Percentiles rank a stretch among this genome's conserved stretches.
These are phyloP conservation scores for Botryotinia globosa DNA, from an alignment of 2,329 filamentous ascomycete species.

Conservation along the genomic window DNA sequence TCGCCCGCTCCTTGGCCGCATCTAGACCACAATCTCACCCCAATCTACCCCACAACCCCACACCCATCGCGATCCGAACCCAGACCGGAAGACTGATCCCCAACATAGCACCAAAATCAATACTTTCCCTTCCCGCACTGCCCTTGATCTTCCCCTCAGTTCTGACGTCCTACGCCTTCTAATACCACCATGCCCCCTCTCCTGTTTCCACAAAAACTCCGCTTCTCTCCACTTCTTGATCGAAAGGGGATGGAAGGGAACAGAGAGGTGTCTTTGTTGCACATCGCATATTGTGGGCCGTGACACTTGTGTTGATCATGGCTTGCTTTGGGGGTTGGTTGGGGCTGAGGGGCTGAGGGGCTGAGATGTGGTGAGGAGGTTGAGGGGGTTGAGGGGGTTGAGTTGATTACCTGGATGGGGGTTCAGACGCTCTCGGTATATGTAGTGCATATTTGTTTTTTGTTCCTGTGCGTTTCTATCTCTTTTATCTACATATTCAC, in stretches of 20 bases:
- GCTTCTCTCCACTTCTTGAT: conserved; percentile 3
- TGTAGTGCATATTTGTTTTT: neutral
- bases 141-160: neutral
- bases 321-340: neutral
- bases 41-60: conserved; percentile 13
- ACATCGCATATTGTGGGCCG: conserved; percentile 12
- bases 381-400: neutral
- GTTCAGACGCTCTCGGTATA: neutral
- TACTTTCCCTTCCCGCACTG: neutral
- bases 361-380: neutral
- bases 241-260: neutral
- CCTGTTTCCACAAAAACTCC: conserved; percentile 8
- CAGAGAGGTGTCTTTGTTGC: neutral
- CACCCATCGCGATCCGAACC: neutral
- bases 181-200: neutral
- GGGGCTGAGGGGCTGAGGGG: neutral
- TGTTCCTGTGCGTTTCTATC: neutral
- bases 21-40: neutral
- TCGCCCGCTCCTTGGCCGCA: neutral
- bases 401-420: neutral
- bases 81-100: neutral
- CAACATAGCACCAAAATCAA: neutral
- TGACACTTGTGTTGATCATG: conserved; percentile 6
- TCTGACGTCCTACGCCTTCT: neutral
- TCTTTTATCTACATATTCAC: neutral